Conservation (phyloP, 164 flowering plant species). For the Buxus sempervirens region DNA sequence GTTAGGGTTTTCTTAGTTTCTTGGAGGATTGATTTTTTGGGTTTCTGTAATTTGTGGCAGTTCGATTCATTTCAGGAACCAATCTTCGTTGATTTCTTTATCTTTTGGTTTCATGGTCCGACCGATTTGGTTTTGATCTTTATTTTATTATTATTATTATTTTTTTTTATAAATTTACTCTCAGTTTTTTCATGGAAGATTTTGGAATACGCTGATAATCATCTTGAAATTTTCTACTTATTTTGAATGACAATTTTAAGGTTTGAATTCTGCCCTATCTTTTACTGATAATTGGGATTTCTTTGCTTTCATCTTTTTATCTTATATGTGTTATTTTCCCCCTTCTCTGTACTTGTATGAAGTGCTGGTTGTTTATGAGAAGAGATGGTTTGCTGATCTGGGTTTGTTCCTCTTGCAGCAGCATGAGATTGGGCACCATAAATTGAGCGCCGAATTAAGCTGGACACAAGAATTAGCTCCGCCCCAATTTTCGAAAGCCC, state of each 20-base stretch:
- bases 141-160: neutral
- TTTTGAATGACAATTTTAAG: neutral
- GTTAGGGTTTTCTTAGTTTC: neutral
- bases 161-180: neutral
- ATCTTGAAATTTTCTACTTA: neutral
- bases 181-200: neutral
- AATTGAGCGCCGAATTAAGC: constrained; percentile 30
- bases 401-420: constrained; percentile 38
- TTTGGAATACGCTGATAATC: neutral
- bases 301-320: neutral
- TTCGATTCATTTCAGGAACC: neutral
- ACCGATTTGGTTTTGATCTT: neutral
- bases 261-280: neutral
- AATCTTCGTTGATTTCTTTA: neutral
- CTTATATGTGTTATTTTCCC: neutral
- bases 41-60: neutral
- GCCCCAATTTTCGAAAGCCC: constrained; percentile 46
- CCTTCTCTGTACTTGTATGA: neutral
- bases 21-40: neutral
- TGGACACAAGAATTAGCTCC: constrained; percentile 35
- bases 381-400: constrained; percentile 17
- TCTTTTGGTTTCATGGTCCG: too few relatives aligned
- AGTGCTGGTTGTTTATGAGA: neutral
- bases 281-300: neutral
- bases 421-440: constrained; percentile 38